Conservation (phyloP, 345 rosid species). For the Populus ilicifolia region DNA sequence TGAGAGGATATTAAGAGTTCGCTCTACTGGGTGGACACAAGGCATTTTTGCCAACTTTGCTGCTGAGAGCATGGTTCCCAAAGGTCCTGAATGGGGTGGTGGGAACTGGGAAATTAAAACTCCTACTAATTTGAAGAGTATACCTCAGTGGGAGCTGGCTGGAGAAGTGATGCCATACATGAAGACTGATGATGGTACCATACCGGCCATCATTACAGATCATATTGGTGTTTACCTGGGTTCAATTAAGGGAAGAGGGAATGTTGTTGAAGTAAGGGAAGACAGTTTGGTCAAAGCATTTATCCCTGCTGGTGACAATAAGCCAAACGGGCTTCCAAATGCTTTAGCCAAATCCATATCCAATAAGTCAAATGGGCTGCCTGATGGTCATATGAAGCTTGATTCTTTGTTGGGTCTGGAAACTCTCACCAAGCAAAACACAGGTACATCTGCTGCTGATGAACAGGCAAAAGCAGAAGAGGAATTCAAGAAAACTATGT, state of each 20-base stretch:
- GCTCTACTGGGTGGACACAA: conserved; percentile 98
- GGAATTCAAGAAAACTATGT: conserved; percentile 94
- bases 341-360: conserved; percentile 43
- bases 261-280: conserved; percentile 79
- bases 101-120: conserved; percentile 99
- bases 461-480: conserved; percentile 95
- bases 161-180: conserved; percentile 98
- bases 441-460: conserved; percentile 49
- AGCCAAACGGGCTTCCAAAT: conserved; percentile 39
- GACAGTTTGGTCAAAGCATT: conserved; percentile 67
- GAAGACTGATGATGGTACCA: conserved; percentile 88
- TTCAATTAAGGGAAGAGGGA: conserved; percentile 88
- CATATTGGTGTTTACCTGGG: conserved; percentile 94
- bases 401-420: conserved; percentile 82
- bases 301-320: conserved; percentile 46
- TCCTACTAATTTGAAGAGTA: conserved; percentile 72
- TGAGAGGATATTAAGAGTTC: conserved; percentile 85
- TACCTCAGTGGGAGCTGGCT: conserved; percentile 94
- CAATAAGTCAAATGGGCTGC: conserved; percentile 42
- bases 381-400: conserved; percentile 44
- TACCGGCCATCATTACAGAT: conserved; percentile 83
- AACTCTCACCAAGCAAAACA: conserved; percentile 47
- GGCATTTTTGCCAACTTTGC: conserved; percentile 99
- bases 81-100: conserved; percentile 99
- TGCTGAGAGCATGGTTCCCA: conserved; percentile 98